Conservation (phyloP, 805 yeast species). For the Ogataea allantospora region DNA sequence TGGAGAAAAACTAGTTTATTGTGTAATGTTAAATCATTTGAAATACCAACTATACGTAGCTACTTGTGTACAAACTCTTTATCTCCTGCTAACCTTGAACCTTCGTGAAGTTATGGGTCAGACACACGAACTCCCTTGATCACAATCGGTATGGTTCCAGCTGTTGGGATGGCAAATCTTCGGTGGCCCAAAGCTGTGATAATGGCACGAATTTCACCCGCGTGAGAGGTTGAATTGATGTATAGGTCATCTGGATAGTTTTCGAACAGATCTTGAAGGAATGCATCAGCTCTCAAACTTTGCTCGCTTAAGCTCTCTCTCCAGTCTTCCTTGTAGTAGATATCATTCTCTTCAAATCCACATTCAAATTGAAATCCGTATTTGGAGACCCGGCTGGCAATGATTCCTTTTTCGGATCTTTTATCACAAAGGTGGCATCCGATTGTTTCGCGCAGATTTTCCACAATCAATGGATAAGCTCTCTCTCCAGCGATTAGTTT, state of each 20-base stretch:
- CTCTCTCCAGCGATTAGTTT: constrained; percentile 15
- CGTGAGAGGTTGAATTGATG: constrained; percentile 56
- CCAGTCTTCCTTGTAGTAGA: constrained; percentile 40
- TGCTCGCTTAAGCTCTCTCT: constrained; percentile 53
- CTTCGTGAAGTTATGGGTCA: not conserved
- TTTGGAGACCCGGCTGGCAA: constrained; percentile 38
- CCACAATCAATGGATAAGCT: constrained; percentile 35
- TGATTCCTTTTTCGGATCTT: constrained; percentile 42
- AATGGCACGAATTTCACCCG: constrained; percentile 55
- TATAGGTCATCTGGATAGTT: constrained; percentile 31
- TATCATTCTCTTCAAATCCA: constrained; percentile 49
- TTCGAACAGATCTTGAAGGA: constrained; percentile 44
- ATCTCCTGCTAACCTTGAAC: no score
- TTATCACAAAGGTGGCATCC: constrained; percentile 63
- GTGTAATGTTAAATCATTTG: no score
- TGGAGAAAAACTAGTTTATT: constrained; percentile 12
- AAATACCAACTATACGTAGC: no score
- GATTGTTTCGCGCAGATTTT: constrained; percentile 57
- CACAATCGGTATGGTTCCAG: constrained; percentile 62
- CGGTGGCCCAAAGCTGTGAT: constrained; percentile 54
- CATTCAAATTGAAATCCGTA: constrained; percentile 45
- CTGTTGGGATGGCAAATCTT: constrained; percentile 57
- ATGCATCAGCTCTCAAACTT: constrained; percentile 44
- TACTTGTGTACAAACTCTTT: no score
- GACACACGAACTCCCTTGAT: constrained; percentile 41